A percentile compares a stretch with the other conserved stretches of the same genome.
Conservation (phyloP, 208 protist species). For the Trypanosoma cruzi region DNA sequence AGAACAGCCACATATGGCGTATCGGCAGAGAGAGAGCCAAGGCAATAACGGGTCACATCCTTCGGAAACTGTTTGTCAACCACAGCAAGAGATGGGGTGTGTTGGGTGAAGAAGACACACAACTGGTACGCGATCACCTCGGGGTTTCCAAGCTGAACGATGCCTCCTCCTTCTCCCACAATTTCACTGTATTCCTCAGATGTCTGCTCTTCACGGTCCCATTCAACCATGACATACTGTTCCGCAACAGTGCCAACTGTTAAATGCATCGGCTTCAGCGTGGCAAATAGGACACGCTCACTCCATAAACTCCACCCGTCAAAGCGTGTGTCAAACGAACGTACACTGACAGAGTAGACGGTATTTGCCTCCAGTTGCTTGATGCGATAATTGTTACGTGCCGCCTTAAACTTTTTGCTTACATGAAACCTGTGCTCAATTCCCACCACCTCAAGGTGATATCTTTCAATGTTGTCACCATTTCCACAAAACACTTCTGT, state of each 20-base stretch:
- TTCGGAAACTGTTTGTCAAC: slow-evolving; percentile 89
- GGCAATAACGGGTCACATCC: slow-evolving; percentile 57
- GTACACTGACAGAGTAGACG: slow-evolving; percentile 78
- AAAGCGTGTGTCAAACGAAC: slow-evolving; percentile 53
- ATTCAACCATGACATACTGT: slow-evolving; percentile 83
- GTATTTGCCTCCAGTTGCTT: slow-evolving; percentile 79
- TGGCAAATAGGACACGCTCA: slow-evolving; percentile 73
- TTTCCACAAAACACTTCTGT: slow-evolving; percentile 54
- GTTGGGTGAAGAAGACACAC: slow-evolving; percentile 76
- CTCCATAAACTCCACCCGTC: slow-evolving; percentile 73
- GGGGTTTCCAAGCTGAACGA: slow-evolving; percentile 62
- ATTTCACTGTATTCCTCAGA: slow-evolving; percentile 57
- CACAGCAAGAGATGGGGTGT: slow-evolving; percentile 72
- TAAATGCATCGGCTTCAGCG: slow-evolving; percentile 76
- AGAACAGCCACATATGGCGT: slow-evolving; percentile 85
- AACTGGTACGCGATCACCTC: slow-evolving; percentile 80
- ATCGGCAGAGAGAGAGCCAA: slow-evolving; percentile 56
- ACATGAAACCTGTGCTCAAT: slow-evolving; percentile 63
- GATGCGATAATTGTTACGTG: slow-evolving; percentile 62
- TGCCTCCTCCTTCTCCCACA: slow-evolving; percentile 24
- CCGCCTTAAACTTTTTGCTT: slow-evolving; percentile 78
- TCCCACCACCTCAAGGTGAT: slow-evolving; percentile 85
- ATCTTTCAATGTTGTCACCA: slow-evolving; percentile 47
- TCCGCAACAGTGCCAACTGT: slow-evolving; percentile 50
- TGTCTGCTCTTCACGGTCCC: slow-evolving; percentile 68